These are phyloP conservation scores for Lentinula boryana DNA, from an alignment of 768 basidiomycete genomes.

Conservation along the genomic window DNA sequence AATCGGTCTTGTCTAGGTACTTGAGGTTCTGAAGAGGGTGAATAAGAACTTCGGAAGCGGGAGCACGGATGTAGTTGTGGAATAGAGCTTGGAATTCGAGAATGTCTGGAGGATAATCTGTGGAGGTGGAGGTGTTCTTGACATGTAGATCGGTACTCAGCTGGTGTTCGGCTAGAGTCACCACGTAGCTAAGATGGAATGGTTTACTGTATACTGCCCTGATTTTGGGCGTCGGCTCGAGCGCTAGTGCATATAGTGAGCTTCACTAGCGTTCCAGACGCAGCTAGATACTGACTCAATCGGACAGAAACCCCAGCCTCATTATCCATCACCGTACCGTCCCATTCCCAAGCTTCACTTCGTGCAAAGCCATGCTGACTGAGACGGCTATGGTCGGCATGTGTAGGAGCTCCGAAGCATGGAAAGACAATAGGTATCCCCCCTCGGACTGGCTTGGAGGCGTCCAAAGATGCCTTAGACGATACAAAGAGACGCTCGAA, in stretches of 20 bases:
- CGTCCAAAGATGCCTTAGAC: conserved; percentile 72
- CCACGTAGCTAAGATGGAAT: conserved; percentile 76
- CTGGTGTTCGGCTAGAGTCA: conserved; percentile 69
- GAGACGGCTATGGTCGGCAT: conserved; percentile 64
- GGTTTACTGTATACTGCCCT: conserved; percentile 48
- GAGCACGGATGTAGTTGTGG: conserved; percentile 81
- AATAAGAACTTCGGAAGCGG: conserved; percentile 53
- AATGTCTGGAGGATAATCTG: conserved; percentile 26
- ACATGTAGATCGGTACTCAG: conserved; percentile 80
- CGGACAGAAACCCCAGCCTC: conserved; percentile 68
- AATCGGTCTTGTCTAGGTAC: conserved; percentile 82
- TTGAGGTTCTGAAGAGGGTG: conserved; percentile 54
- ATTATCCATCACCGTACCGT: conserved; percentile 58
- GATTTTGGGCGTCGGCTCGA: conserved; percentile 60
- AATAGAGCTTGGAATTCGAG: conserved; percentile 91
- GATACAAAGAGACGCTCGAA: conserved; percentile 80
- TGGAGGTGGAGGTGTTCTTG: conserved; percentile 53
- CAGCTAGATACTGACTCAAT: conserved; percentile 49
- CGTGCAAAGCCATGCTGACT: conserved; percentile 91
- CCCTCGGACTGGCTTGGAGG: conserved; percentile 56
- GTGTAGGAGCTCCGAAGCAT: conserved; percentile 83
- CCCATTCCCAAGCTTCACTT: conserved; percentile 67
- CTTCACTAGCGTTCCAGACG: conserved; percentile 1
- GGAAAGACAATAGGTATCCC: conserved; percentile 69
- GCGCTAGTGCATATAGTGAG: conserved; percentile 30